phyloP scores from a whole-genome alignment of 2,329 filamentous ascomycete species.

The Aureobasidium leucospermi region DNA sequence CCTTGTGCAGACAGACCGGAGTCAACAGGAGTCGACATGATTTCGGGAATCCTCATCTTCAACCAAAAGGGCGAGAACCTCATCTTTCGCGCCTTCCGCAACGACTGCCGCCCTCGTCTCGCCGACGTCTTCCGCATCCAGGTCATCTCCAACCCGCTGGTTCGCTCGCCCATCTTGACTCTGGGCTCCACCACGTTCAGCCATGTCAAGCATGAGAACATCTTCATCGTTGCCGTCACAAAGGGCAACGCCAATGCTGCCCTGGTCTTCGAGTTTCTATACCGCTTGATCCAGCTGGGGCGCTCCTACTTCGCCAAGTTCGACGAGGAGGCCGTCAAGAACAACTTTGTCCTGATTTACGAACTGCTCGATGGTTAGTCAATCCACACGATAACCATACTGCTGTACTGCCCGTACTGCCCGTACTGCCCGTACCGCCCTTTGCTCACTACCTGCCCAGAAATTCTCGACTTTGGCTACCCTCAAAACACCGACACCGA shows the following conservation, averaged over 20 bases:
- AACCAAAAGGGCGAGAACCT: conserved; percentile 99
- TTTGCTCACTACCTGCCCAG: conserved; percentile 38
- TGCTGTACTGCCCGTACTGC: too few species aligned
- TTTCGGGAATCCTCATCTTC: conserved; percentile 95
- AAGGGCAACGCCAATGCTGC: conserved; percentile 99
- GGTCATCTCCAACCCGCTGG: conserved; percentile 96
- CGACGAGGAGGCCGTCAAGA: conserved; percentile 98
- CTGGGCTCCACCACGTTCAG: conserved; percentile 97
- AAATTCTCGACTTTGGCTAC: conserved; percentile 98
- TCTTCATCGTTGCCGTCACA: conserved; percentile 93
- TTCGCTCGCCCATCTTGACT: conserved; percentile 93
- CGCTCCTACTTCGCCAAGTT: conserved; percentile 98
- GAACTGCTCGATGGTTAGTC: conserved; percentile 80
- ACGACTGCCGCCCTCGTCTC: conserved; percentile 93
- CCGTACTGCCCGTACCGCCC: background rate
- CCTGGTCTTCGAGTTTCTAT: conserved; percentile 95
- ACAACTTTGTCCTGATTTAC: conserved; percentile 98
- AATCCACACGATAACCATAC: background rate
- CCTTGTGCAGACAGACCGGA: background rate
- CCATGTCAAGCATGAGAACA: conserved; percentile 99
- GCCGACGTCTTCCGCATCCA: conserved; percentile 99
- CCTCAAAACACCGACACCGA: conserved; percentile 98
- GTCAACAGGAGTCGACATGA: conserved; percentile 54
- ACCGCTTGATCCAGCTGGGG: conserved; percentile 80
- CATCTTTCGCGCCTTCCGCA: conserved; percentile 97